Evolutionary conservation across 352 stramenopile species (phyloP).

Genomic region (Pythium chondricola): DNA sequence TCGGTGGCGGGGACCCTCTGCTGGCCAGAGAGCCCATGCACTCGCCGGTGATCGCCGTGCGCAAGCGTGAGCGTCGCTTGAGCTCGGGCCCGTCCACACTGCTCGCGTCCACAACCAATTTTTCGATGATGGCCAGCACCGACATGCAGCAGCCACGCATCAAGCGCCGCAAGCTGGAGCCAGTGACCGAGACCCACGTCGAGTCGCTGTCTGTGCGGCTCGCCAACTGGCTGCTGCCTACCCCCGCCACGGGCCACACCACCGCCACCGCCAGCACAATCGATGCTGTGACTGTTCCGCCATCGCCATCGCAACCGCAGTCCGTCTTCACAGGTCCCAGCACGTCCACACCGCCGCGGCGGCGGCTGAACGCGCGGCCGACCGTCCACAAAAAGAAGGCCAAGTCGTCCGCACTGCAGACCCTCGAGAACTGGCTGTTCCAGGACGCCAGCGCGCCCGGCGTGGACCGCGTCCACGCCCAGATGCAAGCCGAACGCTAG

Average conservation of each 20-base stretch:
- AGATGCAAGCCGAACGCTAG: slow-evolving; percentile 15
- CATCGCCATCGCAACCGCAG: slow-evolving; percentile 16
- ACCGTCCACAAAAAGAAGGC: slow-evolving; percentile 26
- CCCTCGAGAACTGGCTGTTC: slow-evolving; percentile 57
- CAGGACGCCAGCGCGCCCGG: slow-evolving; percentile 3
- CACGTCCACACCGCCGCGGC: too few relatives aligned
- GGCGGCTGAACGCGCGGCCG: too few relatives aligned
- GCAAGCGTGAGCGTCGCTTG: slow-evolving; percentile 14
- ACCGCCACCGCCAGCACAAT: slow-evolving; percentile 4
- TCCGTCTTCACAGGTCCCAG: slow-evolving; percentile 2
- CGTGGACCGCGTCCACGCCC: slow-evolving; percentile 12
- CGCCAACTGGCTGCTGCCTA: slow-evolving; percentile 47
- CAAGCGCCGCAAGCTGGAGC: slow-evolving; percentile 40
- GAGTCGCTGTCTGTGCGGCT: slow-evolving; percentile 45
- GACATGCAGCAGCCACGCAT: slow-evolving; percentile 14
- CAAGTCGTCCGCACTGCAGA: slow-evolving; percentile 26
- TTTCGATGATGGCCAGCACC: slow-evolving; percentile 18
- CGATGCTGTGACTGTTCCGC: slow-evolving; percentile 31
- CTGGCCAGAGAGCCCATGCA: slow-evolving; percentile 7
- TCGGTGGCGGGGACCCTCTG: not conserved
- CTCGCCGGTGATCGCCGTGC: slow-evolving; percentile 10
- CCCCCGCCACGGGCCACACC: slow-evolving; percentile 4
- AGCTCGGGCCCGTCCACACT: slow-evolving; percentile 8
- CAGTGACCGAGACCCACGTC: slow-evolving; percentile 24
- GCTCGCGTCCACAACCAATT: slow-evolving; percentile 16